Evolutionary conservation across 2,329 filamentous ascomycete species (phyloP), one percentile per base, ranked within the genome.

Genomic region (Helminthosporium solani): DNA sequence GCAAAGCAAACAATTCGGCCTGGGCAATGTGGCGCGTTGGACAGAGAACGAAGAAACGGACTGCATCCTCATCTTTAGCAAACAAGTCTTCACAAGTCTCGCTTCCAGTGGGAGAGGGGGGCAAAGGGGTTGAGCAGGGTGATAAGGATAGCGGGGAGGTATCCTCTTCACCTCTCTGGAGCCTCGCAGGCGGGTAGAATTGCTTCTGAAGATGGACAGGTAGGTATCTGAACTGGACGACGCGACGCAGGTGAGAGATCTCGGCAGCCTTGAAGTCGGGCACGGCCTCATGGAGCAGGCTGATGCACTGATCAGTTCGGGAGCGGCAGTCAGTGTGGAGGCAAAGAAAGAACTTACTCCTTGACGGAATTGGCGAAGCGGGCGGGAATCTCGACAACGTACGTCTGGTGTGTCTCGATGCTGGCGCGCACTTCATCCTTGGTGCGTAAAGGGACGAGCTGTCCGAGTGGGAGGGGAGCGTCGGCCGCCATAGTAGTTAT

Each of bases 361-460:
- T 94, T 80, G 61, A 90, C 79, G 54, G 80, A 77, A 68, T 87
- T 89, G 55, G 87, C 86, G 58, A 79, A 78, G 69, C 84, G 87
- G 53, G 84, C 81, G 37, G 87, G 87, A 44, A 87, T 80, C 61
- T 86, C 79, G 40, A 88, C 85, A 52, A 89, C 82, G 66, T 86
- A 87, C 43, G 85, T 85, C 48, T 81, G 76, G 40, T 85, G 81
- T 72, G 73, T 76, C 56, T 77, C 75, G 28, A 73, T 69, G 42
- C 70, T 70, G 46, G 75, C 74, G 43, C 73, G 73, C 50, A 75
- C 73, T 59, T 78, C 75, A 52, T 76, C 75, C 54, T 75, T 76
- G 41, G 75, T 78, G 60, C 72, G 73, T 48, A 78, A 61, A 33
- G 74, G 67, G 39, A 66, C 59, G 16, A 71, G 66, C 31, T 42